Base-by-base conservation (phyloP, 805 yeast species). In the Starmerella bacillaris region DNA sequence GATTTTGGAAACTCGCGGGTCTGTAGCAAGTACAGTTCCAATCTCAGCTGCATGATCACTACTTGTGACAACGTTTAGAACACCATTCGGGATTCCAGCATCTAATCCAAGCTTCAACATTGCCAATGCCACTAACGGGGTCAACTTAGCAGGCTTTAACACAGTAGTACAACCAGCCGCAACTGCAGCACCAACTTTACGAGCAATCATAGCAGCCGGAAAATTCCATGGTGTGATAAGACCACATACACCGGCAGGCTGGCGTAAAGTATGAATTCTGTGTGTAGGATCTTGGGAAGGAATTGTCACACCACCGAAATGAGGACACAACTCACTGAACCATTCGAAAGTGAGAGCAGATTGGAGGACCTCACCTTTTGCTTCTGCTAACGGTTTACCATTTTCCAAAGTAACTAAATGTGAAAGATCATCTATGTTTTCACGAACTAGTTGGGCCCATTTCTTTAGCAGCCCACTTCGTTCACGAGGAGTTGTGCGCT, bases 171-270 rank as follows among this genome's bases (percentile, higher is more conserved):
- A 77, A 2, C 89, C 92, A 12, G 78, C 77, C 14, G 89, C 84
- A 21, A 74, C 49, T 2, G 80, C 82, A 21, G 86, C 82, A 16
- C 77, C 84, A 34, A 72, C 56, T 50, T 76, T 76, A 44, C 83
- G 60, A 4, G 82, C 65, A 41, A 74, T 72, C 84, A 75, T 76
- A 11, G 84, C 79, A 17, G 71, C 57, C 3, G 92, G 92, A 55
- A 78, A 78, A 55, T 78, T 78, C 89, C 89, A 78, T 3, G 89
- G 89, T 3, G 86, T 74, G 47, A 78, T 53, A 36, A 78, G 68
- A 7, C 83, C 84, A 46, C 78, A 75, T 1, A 75, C 83, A 5
- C 92, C 92, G 33, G 78, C 60, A n/a, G 92, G 86, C 51, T 76
- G 82, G 46, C 70, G 67, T 40, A 70, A 45, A 4, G 80, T 61